phyloP scores from a whole-genome alignment of 495 filamentous ascomycete species.

The Neurospora pannonica region DNA sequence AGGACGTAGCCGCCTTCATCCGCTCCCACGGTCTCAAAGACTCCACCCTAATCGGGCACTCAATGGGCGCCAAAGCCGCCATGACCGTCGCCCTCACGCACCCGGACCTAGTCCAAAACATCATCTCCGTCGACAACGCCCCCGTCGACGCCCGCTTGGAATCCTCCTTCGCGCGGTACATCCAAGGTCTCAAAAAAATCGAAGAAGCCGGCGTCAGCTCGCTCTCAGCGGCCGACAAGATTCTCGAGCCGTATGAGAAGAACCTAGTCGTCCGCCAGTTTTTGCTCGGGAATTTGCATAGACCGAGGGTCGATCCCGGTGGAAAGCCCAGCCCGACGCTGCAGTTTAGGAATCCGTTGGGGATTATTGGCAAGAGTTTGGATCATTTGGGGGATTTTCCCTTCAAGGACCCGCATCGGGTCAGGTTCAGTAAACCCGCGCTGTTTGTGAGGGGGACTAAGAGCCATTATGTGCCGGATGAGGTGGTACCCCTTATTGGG shows the following conservation, averaged over 20 bases:
- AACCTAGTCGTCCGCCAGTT: slow-evolving; percentile 79
- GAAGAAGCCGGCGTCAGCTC: slow-evolving; percentile 56
- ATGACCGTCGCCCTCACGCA: slow-evolving; percentile 75
- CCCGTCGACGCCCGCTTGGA: slow-evolving; percentile 68
- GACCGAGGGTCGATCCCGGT: slow-evolving; percentile 18
- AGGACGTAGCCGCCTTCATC: slow-evolving; percentile 79
- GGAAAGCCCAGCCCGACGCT: slow-evolving; percentile 3
- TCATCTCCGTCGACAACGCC: slow-evolving; percentile 89
- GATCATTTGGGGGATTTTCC: slow-evolving; percentile 77
- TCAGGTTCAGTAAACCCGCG: slow-evolving; percentile 62
- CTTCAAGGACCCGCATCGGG: slow-evolving; percentile 52
- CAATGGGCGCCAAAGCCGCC: slow-evolving; percentile 94
- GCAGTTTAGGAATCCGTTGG: slow-evolving; percentile 40
- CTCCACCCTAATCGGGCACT: slow-evolving; percentile 81
- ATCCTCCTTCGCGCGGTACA: slow-evolving; percentile 69
- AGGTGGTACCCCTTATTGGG: slow-evolving; percentile 78
- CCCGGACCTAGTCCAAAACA: slow-evolving; percentile 51
- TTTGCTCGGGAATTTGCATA: slow-evolving; percentile 76
- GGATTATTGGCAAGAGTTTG: slow-evolving; percentile 25
- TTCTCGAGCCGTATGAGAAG: slow-evolving; percentile 68
- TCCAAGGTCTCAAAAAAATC: slow-evolving; percentile 76
- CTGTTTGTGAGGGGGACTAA: slow-evolving; percentile 76
- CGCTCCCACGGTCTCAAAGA: slow-evolving; percentile 57
- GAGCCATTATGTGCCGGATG: slow-evolving; percentile 79
- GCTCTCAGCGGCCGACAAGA: slow-evolving; percentile 69